Evolutionary conservation across 176 grass and related monocot species (phyloP).

Genomic region (Olyra latifolia): DNA sequence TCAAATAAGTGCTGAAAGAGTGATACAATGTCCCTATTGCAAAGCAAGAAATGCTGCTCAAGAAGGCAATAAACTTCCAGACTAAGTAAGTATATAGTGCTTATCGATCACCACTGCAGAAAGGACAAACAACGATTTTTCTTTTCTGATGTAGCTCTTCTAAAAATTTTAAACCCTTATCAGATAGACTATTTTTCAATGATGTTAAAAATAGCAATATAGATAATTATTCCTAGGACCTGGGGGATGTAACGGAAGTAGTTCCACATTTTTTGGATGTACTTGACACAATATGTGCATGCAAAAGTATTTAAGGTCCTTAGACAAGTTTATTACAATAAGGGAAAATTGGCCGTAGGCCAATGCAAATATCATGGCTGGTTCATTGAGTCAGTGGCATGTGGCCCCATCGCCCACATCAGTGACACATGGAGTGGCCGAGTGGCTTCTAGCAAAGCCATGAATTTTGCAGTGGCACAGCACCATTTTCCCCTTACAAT

Average conservation of each 20-base stretch:
- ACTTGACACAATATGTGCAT: neutral
- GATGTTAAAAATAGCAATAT: conserved; percentile 15
- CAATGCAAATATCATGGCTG: no score
- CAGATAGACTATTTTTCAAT: neutral
- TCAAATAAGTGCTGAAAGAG: conserved; percentile 22
- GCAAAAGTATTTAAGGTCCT: neutral
- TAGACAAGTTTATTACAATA: conserved; percentile 26
- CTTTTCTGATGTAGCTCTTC: conserved; percentile 10
- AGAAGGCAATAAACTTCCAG: neutral
- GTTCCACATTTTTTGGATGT: neutral
- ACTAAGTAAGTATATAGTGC: neutral
- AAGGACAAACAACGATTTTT: neutral
- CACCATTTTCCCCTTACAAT: no score
- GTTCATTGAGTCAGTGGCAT: no score
- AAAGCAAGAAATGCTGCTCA: conserved; percentile 9
- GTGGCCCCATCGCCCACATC: no score
- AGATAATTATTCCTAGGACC: conserved; percentile 12
- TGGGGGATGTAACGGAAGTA: conserved; percentile 6
- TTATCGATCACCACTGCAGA: neutral
- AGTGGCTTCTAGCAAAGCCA: no score
- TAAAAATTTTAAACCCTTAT: neutral
- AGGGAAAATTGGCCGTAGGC: neutral
- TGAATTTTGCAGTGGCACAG: no score
- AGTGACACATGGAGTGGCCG: no score
- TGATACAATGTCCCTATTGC: conserved; percentile 1